Evolutionary conservation across 2,329 filamentous ascomycete species (phyloP), one percentile per base, ranked within the genome.

Genomic region (Aulographum hederae): DNA sequence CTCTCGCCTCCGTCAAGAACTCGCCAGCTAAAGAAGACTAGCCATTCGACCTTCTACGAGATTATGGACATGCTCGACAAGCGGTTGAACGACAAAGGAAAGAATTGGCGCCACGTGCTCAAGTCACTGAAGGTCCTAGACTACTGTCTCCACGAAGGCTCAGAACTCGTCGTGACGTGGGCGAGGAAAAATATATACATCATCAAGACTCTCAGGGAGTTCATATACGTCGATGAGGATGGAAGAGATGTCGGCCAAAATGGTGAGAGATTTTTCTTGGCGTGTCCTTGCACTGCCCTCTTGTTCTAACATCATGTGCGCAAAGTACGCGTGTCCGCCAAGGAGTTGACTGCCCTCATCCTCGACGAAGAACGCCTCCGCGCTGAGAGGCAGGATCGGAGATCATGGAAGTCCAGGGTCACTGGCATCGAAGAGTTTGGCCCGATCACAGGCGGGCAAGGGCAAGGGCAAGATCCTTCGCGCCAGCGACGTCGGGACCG

Each of bases 61-160:
- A 94, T 98, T 47, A 93, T 98, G 77, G 89, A 98, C 54, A 98
- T 98, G 82, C 66, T 98, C 43, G 89, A 98, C 59, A 95, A 95
- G 64, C 78, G 89, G 43, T 63, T 98, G 48, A 98, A 98, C 47
- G 89, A 98, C 57, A 95, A 98, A 58, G 89, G 89, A 50, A 98
- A 95, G 67, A 98, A 98, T 54, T 98, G 89, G 89, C 76, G 89
- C 46, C 89, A 98, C 53, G 89, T 98, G 10, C 63, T 98, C 37
- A 98, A 98, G 58, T 91, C 89, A 26, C 65, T 98, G 43, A 98
- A 98, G 54, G 89, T 98, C 32, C 68, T 95, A 35, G 89, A 98
- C 56, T 98, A 98, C 57, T 94, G 85, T 57, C 65, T 98, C 35
- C 89, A 98, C 52, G 89, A 98, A 54, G 89, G 89, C 30, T 94